Percentiles rank a stretch among this genome's conserved stretches.
phyloP scores from a whole-genome alignment of 1,284 basidiomycete species.

The Pisolithus thermaeus region DNA sequence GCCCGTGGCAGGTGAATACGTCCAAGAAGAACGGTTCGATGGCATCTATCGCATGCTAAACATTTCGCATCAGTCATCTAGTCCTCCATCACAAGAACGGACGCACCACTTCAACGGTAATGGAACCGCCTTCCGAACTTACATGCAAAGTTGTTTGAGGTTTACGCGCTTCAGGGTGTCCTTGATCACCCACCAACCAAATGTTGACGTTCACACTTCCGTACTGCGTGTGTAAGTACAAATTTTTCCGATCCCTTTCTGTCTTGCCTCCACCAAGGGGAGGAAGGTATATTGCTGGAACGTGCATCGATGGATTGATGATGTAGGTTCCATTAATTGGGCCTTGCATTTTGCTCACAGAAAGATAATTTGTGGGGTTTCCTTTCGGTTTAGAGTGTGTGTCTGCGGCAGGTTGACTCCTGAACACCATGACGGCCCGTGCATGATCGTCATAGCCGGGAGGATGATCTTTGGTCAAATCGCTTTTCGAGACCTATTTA shows the following conservation, averaged over 20 bases:
- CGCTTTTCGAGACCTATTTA: too few species aligned
- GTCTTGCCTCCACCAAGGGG: slow-evolving; percentile 15
- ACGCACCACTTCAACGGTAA: slow-evolving; percentile 10
- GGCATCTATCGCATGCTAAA: slow-evolving; percentile 3
- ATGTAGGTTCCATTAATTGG: slow-evolving; percentile 27
- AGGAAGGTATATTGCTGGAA: slow-evolving; percentile 23
- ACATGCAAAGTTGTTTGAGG: slow-evolving; percentile 6
- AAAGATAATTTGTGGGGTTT: slow-evolving; percentile 12
- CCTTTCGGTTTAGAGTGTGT: not conserved
- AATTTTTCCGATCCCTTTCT: slow-evolving; percentile 22
- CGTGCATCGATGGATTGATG: slow-evolving; percentile 27
- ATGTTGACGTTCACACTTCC: slow-evolving; percentile 36
- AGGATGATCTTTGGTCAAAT: not conserved
- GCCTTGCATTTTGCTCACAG: slow-evolving; percentile 2
- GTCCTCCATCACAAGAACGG: too few species aligned
- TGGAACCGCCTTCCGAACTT: slow-evolving; percentile 7
- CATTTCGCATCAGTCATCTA: not conserved
- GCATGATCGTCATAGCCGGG: slow-evolving; percentile 4
- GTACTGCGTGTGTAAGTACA: slow-evolving; percentile 34
- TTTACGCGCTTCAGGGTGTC: not conserved
- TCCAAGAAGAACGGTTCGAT: too few species aligned
- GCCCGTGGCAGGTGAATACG: slow-evolving; percentile 21
- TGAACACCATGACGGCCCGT: not conserved
- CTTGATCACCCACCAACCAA: slow-evolving; percentile 19
- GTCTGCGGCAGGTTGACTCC: not conserved